Evolutionary conservation across 2,329 filamentous ascomycete genomes (phyloP), one percentile per base, ranked within the genome.

Genomic region (Ophiostoma australiae): DNA sequence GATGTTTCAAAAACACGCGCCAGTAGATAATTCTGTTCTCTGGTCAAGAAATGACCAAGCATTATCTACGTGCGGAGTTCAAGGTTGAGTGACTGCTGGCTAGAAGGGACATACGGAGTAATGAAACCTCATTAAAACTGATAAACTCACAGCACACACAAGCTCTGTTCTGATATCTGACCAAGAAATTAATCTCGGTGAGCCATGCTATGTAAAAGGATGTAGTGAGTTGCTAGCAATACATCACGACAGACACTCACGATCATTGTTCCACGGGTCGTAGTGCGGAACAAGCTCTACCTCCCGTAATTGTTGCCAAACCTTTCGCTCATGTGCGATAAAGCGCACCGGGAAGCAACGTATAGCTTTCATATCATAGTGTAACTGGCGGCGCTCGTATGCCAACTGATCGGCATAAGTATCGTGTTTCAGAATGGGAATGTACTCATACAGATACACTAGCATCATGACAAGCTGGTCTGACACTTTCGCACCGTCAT

Each of bases 341-440:
- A 72, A 72, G 15, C n/a, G 65, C 6, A 70, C n/a, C 27, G 71
- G 55, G 15, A 66, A 39, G 48, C 6, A 20, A 1, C 23, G 3
- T 17, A 68, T 70, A 41, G 55, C 23, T 31, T 52, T 44, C 20
- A 66, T 72, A 33, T 70, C 71, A 52, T 70, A 70, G 52, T 70
- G 69, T 35, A 70, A 65, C 71, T 72, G 71, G 37, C 65, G 65
- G 52, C 70, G 65, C 31, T 72, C 68, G 68, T 70, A 70, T 63
- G 33, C 35, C 35, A 68, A 52, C 63, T 70, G 68, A 11, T 69
- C 44, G 20, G 70, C 68, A 69, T 69, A 69, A 6, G 33, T 58
- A 4, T 44, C 67, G 41, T 41, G 23, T 39, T 71, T 71, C 20
- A 69, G 23, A 23, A 44, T 27, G 10, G 68, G 10, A 17, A 69